Percentiles rank a stretch among this genome's conserved stretches.
These are phyloP conservation scores for Hericium coralloides DNA, from an alignment of 768 basidiomycete species.

Conservation along the genomic window DNA sequence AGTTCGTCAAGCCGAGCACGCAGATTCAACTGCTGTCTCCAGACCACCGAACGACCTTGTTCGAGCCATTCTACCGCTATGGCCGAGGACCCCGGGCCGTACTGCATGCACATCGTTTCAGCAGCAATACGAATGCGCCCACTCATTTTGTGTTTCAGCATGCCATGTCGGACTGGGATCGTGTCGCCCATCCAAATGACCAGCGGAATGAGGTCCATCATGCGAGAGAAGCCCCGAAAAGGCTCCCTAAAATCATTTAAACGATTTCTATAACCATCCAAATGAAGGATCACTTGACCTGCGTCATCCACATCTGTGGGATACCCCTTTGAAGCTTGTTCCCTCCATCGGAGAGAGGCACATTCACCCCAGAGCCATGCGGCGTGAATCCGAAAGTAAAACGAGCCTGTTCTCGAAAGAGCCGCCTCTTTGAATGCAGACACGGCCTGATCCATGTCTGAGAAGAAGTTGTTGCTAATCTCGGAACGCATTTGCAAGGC, in stretches of 20 bases:
- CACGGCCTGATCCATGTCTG: background rate
- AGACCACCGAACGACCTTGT: conserved; percentile 3
- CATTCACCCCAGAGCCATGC: background rate
- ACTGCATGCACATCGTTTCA: background rate
- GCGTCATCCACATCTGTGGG: background rate
- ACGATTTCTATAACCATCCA: no score
- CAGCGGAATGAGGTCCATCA: background rate
- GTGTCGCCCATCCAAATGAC: background rate
- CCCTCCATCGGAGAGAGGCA: background rate
- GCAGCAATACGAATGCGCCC: background rate
- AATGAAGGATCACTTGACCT: background rate
- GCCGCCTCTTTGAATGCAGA: background rate
- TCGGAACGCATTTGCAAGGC: background rate
- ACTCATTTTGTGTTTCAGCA: background rate
- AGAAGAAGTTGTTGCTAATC: background rate
- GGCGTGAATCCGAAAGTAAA: background rate
- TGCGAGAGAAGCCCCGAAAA: background rate
- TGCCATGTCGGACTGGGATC: background rate
- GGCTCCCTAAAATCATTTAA: no score
- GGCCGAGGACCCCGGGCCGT: background rate
- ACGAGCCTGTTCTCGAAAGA: background rate
- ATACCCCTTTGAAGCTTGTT: no score
- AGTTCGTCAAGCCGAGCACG: background rate
- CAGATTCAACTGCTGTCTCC: background rate
- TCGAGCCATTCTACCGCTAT: conserved; percentile 3